Base-by-base conservation (phyloP, 202 grass and related monocot genomes). In the Eragrostis tef region DNA sequence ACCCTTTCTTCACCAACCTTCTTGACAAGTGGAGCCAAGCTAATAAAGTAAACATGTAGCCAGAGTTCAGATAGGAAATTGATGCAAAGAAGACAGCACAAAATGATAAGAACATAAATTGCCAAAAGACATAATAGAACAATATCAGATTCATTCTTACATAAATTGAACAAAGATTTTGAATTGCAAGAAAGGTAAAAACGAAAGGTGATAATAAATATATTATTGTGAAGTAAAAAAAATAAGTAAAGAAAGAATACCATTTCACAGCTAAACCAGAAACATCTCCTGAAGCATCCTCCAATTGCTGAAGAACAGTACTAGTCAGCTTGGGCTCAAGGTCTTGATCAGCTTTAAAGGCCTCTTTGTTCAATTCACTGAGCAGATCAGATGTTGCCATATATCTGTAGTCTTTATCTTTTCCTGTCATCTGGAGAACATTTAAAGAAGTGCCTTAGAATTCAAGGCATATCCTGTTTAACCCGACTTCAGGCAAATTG, bases 191-290 rank as follows among this genome's bases (percentile, higher is more conserved):
- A 27, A 73, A 58, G 10, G 12, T 3, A 3, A 17, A 65, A 44
- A 34, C 48, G 70, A 20, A 12, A 24, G 39, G 49, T 45, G 41
- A 2, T 67, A 36, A 68, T 39, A 54, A 46, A 27, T 53, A 31
- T 31, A 3, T 31, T 31, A 31, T 31, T 31, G 2, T 46, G 39
- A 31, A 47, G 19, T 54, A 34, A 22, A 31, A n/a, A 25, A 63
- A 72, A 80, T 10, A 67, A 73, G 2, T 84, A 11, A 66, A 53
- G 46, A 73, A 79, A 2, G 43, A 34, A 83, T 78, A 99, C 93
- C 96, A 99, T 96, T 99, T 99, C 75, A 99, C 93, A 81, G 96
- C 96, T 88, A 99, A 82, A 81, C 90, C 96, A 90, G 96, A 99
- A 76, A 99, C 93, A 93, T 99, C 96, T 82, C 93, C 96, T 49